Base-by-base conservation (phyloP, 768 basidiomycete genomes). In the Piloderma croceum region DNA sequence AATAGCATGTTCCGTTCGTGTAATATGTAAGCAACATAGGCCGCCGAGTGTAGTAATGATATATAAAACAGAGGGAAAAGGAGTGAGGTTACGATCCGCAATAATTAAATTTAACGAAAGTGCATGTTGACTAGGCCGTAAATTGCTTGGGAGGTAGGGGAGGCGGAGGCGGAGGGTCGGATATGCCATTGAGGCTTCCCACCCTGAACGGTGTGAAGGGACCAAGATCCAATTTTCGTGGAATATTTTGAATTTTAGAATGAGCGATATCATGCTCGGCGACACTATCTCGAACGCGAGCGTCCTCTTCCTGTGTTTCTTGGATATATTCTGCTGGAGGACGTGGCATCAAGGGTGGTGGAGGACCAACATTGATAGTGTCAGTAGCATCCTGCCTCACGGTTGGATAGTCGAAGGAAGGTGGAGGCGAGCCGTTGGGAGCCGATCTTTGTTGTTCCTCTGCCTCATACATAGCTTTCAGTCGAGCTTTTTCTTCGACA, bases 271-370 rank as follows among this genome's bases (percentile, higher is more conserved):
- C 17, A 47, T 58, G 27, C 54, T 64, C 39, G 62, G 67, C 38
- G 59, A 65, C 67, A 32, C 61, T 56, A 34, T 61, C 59, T 24
- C 72, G 71, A 9, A 78, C 67, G 12, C 82, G 72, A 12, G 73
- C 64, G 48, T 90, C 83, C 49, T 81, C 85, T 49, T 81, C 81
- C 45, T 76, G 80, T 13, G 87, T 90, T 63, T 90, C 83, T 47
- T 82, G 76, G 45, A 90, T 87, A 56, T 90, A 90, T 40, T 84
- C 81, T 5, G 58, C 76, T 7, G 87, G 88, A 1, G 87, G 88
- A 37, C 81, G 77, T 3, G 87, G 88, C 67, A 74, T 64, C 45
- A 90, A 63, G 6, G 87, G 85, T 1, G 86, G 85, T 0, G 83
- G 87, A 0, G 72, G 59, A 1, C 67, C 65, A 4, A 63, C 34